These are phyloP conservation scores for Fusarium nelsonii DNA, from an alignment of 2,329 filamentous ascomycete species.

Conservation along the genomic window DNA sequence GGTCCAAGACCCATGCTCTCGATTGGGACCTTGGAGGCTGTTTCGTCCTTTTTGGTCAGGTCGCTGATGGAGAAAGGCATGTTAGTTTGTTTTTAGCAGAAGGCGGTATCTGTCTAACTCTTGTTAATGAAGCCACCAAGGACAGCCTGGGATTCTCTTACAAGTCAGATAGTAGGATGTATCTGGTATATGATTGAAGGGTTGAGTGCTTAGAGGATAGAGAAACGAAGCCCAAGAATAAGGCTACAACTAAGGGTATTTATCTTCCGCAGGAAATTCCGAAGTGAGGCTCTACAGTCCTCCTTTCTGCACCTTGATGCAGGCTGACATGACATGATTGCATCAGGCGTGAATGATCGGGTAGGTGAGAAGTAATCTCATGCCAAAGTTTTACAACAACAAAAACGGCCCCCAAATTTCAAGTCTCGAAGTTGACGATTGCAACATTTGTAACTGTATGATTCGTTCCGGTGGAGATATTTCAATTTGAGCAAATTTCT, in stretches of 20 bases:
- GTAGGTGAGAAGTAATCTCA: neutral
- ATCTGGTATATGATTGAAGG: neutral
- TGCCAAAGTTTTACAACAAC: neutral
- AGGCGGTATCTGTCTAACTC: no score
- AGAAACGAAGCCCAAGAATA: neutral
- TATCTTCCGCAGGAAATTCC: neutral
- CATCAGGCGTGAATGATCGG: neutral
- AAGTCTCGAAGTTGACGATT: neutral
- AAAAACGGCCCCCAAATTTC: conserved; percentile 10
- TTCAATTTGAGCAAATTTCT: neutral
- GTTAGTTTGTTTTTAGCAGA: neutral
- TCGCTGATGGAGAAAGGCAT: conserved; percentile 20
- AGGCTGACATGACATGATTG: conserved; percentile 3
- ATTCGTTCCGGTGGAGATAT: neutral
- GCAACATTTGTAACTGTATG: neutral
- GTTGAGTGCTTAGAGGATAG: neutral
- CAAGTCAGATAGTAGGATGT: neutral
- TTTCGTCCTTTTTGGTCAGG: conserved; percentile 3
- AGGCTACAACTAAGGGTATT: neutral
- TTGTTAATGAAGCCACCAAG: neutral
- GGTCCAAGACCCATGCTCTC: neutral
- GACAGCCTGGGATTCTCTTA: neutral
- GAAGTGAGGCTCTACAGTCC: neutral
- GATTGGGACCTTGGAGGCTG: conserved; percentile 6
- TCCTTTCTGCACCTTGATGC: neutral